Evolutionary conservation across 768 basidiomycete genomes (phyloP).

Genomic region (Phylloporus rhodoxanthus): DNA sequence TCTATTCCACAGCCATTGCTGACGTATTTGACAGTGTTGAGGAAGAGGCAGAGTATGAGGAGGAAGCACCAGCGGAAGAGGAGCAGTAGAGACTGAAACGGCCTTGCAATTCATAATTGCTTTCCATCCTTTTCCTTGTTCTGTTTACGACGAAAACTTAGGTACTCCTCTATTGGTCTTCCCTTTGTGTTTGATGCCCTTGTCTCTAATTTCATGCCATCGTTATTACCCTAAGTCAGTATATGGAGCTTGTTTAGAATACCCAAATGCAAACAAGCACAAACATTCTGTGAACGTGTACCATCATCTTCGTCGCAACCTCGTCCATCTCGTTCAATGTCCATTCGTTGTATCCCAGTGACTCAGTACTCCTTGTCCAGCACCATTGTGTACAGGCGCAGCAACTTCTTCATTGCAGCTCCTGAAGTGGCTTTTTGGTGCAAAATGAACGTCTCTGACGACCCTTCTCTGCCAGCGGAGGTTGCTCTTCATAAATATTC

Average conservation of each 20-base stretch:
- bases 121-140: slow-evolving; percentile 12
- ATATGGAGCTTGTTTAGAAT: slow-evolving; percentile 7
- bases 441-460: slow-evolving; percentile 14
- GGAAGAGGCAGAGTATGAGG: slow-evolving; percentile 87
- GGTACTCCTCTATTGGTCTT: slow-evolving; percentile 31
- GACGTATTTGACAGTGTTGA: slow-evolving; percentile 51
- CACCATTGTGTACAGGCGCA: slow-evolving; percentile 31
- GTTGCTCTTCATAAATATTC: background rate
- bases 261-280: slow-evolving; percentile 4
- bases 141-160: slow-evolving; percentile 33
- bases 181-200: slow-evolving; percentile 24
- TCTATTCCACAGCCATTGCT: slow-evolving; percentile 5
- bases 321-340: too few species aligned
- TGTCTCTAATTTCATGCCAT: slow-evolving; percentile 29
- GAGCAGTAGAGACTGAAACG: slow-evolving; percentile 40
- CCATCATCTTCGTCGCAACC: background rate
- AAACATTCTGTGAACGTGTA: slow-evolving; percentile 1
- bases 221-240: slow-evolving; percentile 27
- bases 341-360: background rate
- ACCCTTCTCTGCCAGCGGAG: background rate
- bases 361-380: background rate
- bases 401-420: slow-evolving; percentile 25
- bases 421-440: slow-evolving; percentile 31
- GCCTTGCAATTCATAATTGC: slow-evolving; percentile 13
- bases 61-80: slow-evolving; percentile 60